phyloP scores from a whole-genome alignment of 2,329 filamentous ascomycete genomes.

The Neospermospora avenae region DNA sequence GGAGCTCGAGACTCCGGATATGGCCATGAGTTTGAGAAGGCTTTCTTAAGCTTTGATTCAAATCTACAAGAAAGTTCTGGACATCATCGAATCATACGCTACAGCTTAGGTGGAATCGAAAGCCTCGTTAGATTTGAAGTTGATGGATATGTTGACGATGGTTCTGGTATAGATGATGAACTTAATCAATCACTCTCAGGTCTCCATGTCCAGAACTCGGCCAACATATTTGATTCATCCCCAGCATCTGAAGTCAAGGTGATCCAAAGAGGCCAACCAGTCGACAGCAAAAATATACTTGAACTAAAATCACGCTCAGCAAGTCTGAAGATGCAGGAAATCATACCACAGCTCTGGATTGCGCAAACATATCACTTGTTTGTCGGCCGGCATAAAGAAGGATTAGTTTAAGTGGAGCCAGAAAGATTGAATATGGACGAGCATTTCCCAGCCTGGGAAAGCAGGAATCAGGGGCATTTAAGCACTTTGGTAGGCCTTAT shows the following conservation, averaged over 20 bases:
- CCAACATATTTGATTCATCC: not conserved
- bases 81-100: slow-evolving; percentile 30
- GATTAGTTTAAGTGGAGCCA: no score
- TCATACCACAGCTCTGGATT: not conserved
- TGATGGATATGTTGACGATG: slow-evolving; percentile 28
- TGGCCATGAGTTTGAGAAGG: slow-evolving; percentile 35
- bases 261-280: not conserved
- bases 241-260: not conserved
- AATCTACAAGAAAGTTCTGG: slow-evolving; percentile 23
- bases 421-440: no score
- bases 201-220: not conserved
- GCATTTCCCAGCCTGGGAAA: no score
- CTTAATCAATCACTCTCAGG: not conserved
- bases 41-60: slow-evolving; percentile 26
- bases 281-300: not conserved
- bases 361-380: not conserved
- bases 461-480: no score
- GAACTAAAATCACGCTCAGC: not conserved
- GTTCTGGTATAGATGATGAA: not conserved
- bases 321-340: not conserved
- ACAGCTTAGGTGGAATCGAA: slow-evolving; percentile 29
- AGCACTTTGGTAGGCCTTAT: no score
- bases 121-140: slow-evolving; percentile 33
- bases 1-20: slow-evolving; percentile 27
- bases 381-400: no score